Conservation (phyloP, 2,329 filamentous ascomycete species). For the Curvularia sp. region DNA sequence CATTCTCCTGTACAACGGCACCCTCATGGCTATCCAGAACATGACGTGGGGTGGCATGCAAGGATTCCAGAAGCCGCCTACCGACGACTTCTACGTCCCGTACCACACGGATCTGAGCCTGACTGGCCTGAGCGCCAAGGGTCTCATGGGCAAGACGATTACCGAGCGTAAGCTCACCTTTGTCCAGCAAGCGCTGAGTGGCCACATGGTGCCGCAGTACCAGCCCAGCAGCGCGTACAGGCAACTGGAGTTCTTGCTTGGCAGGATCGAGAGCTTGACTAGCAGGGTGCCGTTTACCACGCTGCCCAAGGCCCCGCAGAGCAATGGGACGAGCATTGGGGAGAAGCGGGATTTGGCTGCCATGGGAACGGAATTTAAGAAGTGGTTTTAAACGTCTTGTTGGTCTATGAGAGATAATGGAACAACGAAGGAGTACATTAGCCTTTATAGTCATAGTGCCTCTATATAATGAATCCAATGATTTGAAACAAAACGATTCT, state of each 20-base stretch:
- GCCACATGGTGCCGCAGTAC: conserved; percentile 74
- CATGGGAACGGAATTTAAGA: conserved; percentile 13
- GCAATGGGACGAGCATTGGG: conserved; percentile 14
- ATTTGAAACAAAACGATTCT: neutral
- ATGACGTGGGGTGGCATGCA: conserved; percentile 78
- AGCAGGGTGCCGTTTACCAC: conserved; percentile 46
- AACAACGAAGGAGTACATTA: neutral
- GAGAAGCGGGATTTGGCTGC: conserved; percentile 14
- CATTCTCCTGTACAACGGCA: conserved; percentile 72
- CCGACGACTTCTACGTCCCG: conserved; percentile 72
- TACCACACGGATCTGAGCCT: conserved; percentile 61
- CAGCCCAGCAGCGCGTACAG: conserved; percentile 72
- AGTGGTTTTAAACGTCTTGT: conserved; percentile 17
- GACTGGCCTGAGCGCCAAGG: conserved; percentile 64
- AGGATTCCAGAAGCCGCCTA: conserved; percentile 70
- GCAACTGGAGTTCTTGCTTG: conserved; percentile 77
- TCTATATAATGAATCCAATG: neutral
- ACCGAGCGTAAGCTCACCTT: conserved; percentile 80
- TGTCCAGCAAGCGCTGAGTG: conserved; percentile 67
- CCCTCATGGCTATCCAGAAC: conserved; percentile 76
- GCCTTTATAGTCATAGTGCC: neutral
- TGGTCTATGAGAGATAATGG: neutral
- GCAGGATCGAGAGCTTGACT: conserved; percentile 67
- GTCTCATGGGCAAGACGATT: conserved; percentile 73
- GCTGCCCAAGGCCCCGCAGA: conserved; percentile 17